A percentile compares a stretch with the other conserved stretches of the same genome.
Evolutionary conservation across 1,284 basidiomycete genomes (phyloP).

Genomic region (Vanrija sp.): DNA sequence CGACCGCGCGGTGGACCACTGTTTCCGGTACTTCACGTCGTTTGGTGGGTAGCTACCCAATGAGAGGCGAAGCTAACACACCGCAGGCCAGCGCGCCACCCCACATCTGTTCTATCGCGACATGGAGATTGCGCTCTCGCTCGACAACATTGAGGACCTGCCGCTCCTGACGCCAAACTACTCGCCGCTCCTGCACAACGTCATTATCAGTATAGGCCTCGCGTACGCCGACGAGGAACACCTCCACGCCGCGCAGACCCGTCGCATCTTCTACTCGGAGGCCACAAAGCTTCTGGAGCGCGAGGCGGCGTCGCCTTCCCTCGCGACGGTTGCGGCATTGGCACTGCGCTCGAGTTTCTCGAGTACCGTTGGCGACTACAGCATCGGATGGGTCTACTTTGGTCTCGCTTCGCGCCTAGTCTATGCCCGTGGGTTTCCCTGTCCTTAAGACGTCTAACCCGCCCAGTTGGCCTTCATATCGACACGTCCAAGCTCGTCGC

Average conservation of each 20-base stretch:
- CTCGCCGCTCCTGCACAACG: slow-evolving; percentile 67
- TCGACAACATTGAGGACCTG: slow-evolving; percentile 40
- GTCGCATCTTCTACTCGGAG: slow-evolving; percentile 55
- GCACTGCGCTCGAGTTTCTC: slow-evolving; percentile 59
- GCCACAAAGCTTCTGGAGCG: slow-evolving; percentile 58
- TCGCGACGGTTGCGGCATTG: slow-evolving; percentile 59
- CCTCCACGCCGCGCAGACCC: slow-evolving; percentile 53
- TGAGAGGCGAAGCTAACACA: not conserved
- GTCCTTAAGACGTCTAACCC: not conserved
- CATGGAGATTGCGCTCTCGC: slow-evolving; percentile 11
- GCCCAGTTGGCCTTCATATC: slow-evolving; percentile 27
- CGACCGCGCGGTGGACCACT: slow-evolving; percentile 22
- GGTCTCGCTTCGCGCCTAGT: slow-evolving; percentile 22
- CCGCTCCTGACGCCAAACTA: slow-evolving; percentile 55
- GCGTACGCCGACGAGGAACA: slow-evolving; percentile 58
- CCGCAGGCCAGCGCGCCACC: slow-evolving; percentile 6
- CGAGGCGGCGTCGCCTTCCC: slow-evolving; percentile 58
- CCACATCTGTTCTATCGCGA: slow-evolving; percentile 21
- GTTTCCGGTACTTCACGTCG: slow-evolving; percentile 30
- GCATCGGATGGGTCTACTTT: slow-evolving; percentile 26
- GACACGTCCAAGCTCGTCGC: slow-evolving; percentile 17
- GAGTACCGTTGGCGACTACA: slow-evolving; percentile 47
- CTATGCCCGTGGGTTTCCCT: slow-evolving; percentile 21
- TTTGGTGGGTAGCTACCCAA: slow-evolving; percentile 15
- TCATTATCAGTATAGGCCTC: slow-evolving; percentile 59